Evolutionary conservation across 768 basidiomycete genomes (phyloP).

Genomic region (Rhizopogon vesiculosus): DNA sequence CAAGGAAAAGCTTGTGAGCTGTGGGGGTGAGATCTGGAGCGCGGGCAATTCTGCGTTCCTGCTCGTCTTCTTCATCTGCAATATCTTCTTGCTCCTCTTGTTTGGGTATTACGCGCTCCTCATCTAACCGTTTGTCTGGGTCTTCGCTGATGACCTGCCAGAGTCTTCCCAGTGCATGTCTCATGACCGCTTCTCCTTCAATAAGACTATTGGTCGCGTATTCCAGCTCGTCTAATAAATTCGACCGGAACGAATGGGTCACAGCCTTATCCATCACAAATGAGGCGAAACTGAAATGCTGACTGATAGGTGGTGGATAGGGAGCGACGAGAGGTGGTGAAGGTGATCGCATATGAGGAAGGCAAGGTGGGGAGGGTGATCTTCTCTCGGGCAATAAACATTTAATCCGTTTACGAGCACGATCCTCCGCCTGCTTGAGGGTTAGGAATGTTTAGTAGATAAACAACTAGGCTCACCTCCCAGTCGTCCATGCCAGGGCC

Average conservation of each 20-base stretch:
- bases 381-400: conserved; percentile 59
- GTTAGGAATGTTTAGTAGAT: conserved; percentile 6
- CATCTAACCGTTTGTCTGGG: conserved; percentile 34
- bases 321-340: conserved; percentile 77
- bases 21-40: conserved; percentile 66
- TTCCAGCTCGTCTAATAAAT: conserved; percentile 73
- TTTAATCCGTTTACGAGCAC: conserved; percentile 76
- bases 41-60: conserved; percentile 43
- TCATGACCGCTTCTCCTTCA: conserved; percentile 73
- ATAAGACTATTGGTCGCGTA: conserved; percentile 79
- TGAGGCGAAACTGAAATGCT: conserved; percentile 75
- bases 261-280: conserved; percentile 85
- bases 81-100: conserved; percentile 65
- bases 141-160: conserved; percentile 82
- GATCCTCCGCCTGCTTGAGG: conserved; percentile 63
- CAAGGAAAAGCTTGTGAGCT: conserved; percentile 64
- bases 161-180: conserved; percentile 69
- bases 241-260: conserved; percentile 79
- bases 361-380: conserved; percentile 65
- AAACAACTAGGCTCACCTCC: conserved; percentile 49
- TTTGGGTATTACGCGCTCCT: conserved; percentile 54
- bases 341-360: conserved; percentile 74
- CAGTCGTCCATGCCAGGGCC: conserved; percentile 81
- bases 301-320: conserved; percentile 60
- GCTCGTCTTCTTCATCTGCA: conserved; percentile 28